These are phyloP conservation scores for Senna tora DNA, from an alignment of 306 rosid species.

Conservation along the genomic window DNA sequence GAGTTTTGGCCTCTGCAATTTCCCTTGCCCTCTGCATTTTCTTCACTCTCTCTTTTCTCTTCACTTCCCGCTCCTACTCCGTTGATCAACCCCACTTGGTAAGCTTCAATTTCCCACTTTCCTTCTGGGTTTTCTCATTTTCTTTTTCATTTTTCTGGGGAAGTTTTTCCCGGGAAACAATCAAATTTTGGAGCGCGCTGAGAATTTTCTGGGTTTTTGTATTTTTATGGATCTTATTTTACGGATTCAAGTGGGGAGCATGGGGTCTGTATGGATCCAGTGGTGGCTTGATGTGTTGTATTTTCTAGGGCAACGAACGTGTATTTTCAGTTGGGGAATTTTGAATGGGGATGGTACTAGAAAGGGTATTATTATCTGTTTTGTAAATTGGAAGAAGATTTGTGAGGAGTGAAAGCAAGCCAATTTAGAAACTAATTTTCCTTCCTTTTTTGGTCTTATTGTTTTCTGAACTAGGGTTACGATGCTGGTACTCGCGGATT, in stretches of 20 bases:
- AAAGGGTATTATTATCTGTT: slow-evolving; percentile 14
- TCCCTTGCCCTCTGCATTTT: slow-evolving; percentile 46
- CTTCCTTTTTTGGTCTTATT: neutral
- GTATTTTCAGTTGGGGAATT: slow-evolving; percentile 1
- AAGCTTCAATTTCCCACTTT: slow-evolving; percentile 31
- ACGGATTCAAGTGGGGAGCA: slow-evolving; percentile 25
- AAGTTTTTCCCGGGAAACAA: slow-evolving; percentile 18
- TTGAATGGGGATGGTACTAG: neutral
- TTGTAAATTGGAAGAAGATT: neutral
- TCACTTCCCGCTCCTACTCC: slow-evolving; percentile 52
- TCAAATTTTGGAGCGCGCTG: neutral
- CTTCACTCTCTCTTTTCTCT: slow-evolving; percentile 57
- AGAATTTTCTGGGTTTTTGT: neutral
- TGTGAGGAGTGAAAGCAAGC: slow-evolving; percentile 10
- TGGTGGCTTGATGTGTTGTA: slow-evolving; percentile 5
- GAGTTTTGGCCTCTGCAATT: slow-evolving; percentile 47
- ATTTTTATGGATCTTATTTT: slow-evolving; percentile 40
- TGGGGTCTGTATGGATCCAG: slow-evolving; percentile 30
- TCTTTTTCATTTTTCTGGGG: neutral
- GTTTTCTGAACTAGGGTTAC: slow-evolving; percentile 56
- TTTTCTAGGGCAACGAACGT: slow-evolving; percentile 9
- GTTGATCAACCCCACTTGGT: slow-evolving; percentile 49
- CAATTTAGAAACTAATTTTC: neutral
- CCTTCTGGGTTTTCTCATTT: neutral
- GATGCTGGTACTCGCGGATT: slow-evolving; percentile 49